Conservation (phyloP, 2,329 filamentous ascomycete genomes). For the Fusarium hainanense region DNA sequence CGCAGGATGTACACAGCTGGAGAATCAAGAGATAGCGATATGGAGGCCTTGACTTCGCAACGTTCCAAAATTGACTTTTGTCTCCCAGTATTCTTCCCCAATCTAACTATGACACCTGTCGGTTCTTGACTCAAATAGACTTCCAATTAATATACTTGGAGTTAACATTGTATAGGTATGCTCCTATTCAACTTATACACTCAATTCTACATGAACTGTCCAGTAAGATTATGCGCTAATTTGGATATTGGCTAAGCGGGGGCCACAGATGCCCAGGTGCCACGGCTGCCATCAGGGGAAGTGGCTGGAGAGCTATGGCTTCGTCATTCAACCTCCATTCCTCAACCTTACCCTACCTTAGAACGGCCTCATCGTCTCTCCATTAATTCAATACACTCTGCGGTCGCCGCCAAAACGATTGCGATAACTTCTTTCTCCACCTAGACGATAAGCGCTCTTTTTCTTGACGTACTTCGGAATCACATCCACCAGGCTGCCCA, state of each 20-base stretch:
- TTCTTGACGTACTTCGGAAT: neutral
- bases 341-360: conserved; percentile 20
- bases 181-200: neutral
- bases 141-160: neutral
- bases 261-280: conserved; percentile 23
- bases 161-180: neutral
- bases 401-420: conserved; percentile 33
- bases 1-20: neutral
- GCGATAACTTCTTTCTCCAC: conserved; percentile 1
- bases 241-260: conserved; percentile 45
- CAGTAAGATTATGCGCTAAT: conserved; percentile 42
- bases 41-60: neutral
- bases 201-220: neutral
- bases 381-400: conserved; percentile 15
- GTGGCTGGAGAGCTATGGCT: conserved; percentile 45
- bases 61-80: neutral
- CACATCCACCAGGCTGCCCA: neutral
- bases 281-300: conserved; percentile 40
- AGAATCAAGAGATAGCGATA: neutral
- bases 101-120: too few relatives aligned
- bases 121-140: neutral
- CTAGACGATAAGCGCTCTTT: neutral
- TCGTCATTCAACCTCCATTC: conserved; percentile 44
- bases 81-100: neutral
- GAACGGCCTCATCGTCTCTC: conserved; percentile 22